Evolutionary conservation across 768 basidiomycete species (phyloP).

Genomic region (Boletus bicolor): DNA sequence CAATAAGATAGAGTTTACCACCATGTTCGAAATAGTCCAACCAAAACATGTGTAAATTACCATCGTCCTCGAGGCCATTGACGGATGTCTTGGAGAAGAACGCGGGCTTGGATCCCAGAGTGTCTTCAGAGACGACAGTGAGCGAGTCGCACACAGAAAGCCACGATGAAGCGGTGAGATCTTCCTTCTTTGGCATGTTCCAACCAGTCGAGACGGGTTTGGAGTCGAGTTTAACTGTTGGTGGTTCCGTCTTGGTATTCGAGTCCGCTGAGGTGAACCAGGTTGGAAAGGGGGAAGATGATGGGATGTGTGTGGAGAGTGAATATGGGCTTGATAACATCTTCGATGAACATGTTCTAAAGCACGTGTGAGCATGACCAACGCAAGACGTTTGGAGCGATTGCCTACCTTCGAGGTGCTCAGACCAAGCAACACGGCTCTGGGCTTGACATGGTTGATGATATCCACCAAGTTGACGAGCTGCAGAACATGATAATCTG

Average conservation of each 20-base stretch:
- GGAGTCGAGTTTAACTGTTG: slow-evolving; percentile 4
- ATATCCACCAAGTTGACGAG: no score
- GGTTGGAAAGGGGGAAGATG: no score
- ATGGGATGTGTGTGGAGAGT: no score
- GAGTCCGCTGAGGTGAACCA: no score
- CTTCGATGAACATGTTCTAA: no score
- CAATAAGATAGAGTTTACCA: slow-evolving; percentile 83
- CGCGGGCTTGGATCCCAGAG: slow-evolving; percentile 45
- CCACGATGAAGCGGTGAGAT: slow-evolving; percentile 57
- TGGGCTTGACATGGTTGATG: no score
- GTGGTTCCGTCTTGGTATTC: slow-evolving; percentile 24
- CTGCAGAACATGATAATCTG: no score
- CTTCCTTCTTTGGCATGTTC: slow-evolving; percentile 41
- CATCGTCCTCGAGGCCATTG: slow-evolving; percentile 76
- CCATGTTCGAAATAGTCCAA: slow-evolving; percentile 88
- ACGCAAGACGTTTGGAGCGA: no score
- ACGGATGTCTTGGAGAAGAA: slow-evolving; percentile 39
- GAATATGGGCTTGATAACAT: no score
- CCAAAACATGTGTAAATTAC: slow-evolving; percentile 91
- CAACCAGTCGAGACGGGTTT: slow-evolving; percentile 8
- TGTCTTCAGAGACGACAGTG: slow-evolving; percentile 56
- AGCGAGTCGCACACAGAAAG: slow-evolving; percentile 73
- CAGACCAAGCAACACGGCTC: no score
- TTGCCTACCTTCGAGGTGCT: no score
- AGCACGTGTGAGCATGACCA: no score